phyloP scores from a whole-genome alignment of 768 basidiomycete genomes.

The Boletellus sp. region DNA sequence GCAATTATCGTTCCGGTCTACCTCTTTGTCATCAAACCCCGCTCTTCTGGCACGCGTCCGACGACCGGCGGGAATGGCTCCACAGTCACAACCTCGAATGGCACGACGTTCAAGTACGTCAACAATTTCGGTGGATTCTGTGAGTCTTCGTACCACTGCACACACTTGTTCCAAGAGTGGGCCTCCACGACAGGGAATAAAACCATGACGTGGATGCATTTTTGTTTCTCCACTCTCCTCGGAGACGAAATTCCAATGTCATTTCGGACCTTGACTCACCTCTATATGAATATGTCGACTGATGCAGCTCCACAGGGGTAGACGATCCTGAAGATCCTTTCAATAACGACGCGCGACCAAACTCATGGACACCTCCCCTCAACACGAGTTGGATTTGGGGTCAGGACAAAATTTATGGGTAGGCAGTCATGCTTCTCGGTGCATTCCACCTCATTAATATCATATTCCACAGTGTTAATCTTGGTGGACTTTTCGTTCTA shows the following conservation, averaged over 20 bases:
- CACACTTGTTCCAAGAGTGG: background rate
- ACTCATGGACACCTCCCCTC: slow-evolving; percentile 78
- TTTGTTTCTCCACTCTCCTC: background rate
- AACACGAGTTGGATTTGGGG: slow-evolving; percentile 73
- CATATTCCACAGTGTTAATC: slow-evolving; percentile 48
- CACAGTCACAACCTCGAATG: slow-evolving; percentile 58
- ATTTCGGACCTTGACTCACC: background rate
- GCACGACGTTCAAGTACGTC: slow-evolving; percentile 68
- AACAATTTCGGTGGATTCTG: slow-evolving; percentile 77
- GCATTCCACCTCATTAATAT: slow-evolving; percentile 7
- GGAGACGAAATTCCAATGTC: background rate
- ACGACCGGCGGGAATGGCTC: slow-evolving; percentile 67
- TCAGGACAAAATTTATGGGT: slow-evolving; percentile 60
- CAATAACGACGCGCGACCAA: slow-evolving; percentile 68
- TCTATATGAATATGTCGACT: background rate
- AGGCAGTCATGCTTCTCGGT: slow-evolving; percentile 17
- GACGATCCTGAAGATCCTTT: slow-evolving; percentile 69
- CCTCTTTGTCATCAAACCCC: slow-evolving; percentile 27
- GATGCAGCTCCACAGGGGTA: slow-evolving; percentile 44
- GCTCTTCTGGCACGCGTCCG: slow-evolving; percentile 5
- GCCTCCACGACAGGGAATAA: no score
- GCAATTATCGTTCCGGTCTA: slow-evolving; percentile 44
- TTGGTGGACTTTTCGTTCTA: slow-evolving; percentile 71
- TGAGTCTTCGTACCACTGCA: slow-evolving; percentile 33
- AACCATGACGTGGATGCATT: no score